Base-by-base conservation (phyloP, 768 basidiomycete genomes). In the Mycena albidolilacea region DNA sequence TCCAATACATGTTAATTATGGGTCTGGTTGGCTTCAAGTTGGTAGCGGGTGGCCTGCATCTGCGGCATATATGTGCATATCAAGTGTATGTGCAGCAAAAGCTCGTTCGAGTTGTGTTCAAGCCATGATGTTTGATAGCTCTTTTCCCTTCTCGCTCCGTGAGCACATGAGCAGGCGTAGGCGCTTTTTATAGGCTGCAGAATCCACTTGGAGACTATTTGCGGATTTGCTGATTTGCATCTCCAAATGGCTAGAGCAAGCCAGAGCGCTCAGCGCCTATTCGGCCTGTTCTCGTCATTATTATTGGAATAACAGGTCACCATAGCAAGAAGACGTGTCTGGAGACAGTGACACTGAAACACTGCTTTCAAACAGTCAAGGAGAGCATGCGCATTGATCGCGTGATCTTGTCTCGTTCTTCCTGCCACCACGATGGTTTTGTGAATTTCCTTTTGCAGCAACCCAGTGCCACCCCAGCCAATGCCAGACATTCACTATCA, bases 41-140 rank as follows among this genome's bases (percentile, higher is more conserved):
- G 39, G 59, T 43, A 6, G 59, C 59, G 59, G 59, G 23, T 39
- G 59, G 59, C 14, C 59, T n/a, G 59, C 41, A 60, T 37, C 59
- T 60, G n/a, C n/a, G n/a, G 43, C 9, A n/a, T 1, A 14, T 60
- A 9, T 10, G 9, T 11, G n/a, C n/a, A 10, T 6, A 5, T 5
- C 5, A 21, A 52, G 8, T 52, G 7, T 17, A 2, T 19, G 7
- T 44, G 60, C 60, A 62, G 60, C 30, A 5, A 12, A n/a, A 6
- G 60, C 60, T 63, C 35, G 62, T 63, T 63, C 62, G 17, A 63
- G 2, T 63, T 46, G 62, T 37, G 62, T 46, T 35, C 17, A 15
- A 63, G 62, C 35, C 46, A 48, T 48, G 41, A 1, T 44, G 43
- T 48, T n/a, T 19, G 46, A 14, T 44, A 30, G 30, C 30, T 30